Conservation (phyloP, 192 early-diverging fungal genomes). For the Geosiphon pyriformis region DNA sequence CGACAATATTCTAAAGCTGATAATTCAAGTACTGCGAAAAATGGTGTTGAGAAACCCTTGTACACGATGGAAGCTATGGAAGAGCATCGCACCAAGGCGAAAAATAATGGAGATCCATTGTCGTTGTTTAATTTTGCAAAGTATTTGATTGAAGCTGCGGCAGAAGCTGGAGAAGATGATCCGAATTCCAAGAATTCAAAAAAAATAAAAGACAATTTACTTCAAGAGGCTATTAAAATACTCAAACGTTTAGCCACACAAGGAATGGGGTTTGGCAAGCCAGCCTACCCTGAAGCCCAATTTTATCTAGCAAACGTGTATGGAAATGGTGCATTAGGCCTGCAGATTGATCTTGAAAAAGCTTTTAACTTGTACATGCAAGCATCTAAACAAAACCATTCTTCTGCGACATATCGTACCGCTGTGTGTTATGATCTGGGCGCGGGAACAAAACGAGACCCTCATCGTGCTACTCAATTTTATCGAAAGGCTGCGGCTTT, state of each 20-base stretch:
- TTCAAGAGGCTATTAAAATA: constrained; percentile 77
- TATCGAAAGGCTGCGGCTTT: constrained; percentile 89
- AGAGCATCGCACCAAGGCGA: constrained; percentile 40
- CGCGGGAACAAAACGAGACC: constrained; percentile 85
- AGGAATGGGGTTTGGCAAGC: constrained; percentile 59
- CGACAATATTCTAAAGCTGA: not conserved
- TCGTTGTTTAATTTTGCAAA: constrained; percentile 84
- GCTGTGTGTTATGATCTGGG: constrained; percentile 96
- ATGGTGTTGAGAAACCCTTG: constrained; percentile 22
- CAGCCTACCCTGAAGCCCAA: constrained; percentile 80
- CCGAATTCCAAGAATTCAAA: constrained; percentile 60
- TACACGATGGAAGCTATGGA: constrained; percentile 35
- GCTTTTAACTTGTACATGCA: constrained; percentile 90
- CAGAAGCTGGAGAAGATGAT: constrained; percentile 58
- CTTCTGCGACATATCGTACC: constrained; percentile 86
- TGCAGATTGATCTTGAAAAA: constrained; percentile 76
- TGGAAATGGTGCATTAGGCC: constrained; percentile 75
- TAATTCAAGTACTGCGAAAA: not conserved
- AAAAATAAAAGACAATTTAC: constrained; percentile 67
- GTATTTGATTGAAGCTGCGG: constrained; percentile 75
- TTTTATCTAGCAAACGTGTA: constrained; percentile 90
- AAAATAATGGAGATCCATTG: constrained; percentile 59
- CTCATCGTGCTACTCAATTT: constrained; percentile 76
- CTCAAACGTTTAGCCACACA: constrained; percentile 77
- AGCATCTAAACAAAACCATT: constrained; percentile 88